phyloP scores from a whole-genome alignment of 2,329 filamentous ascomycete species.

The Botrytis pseudocinerea region DNA sequence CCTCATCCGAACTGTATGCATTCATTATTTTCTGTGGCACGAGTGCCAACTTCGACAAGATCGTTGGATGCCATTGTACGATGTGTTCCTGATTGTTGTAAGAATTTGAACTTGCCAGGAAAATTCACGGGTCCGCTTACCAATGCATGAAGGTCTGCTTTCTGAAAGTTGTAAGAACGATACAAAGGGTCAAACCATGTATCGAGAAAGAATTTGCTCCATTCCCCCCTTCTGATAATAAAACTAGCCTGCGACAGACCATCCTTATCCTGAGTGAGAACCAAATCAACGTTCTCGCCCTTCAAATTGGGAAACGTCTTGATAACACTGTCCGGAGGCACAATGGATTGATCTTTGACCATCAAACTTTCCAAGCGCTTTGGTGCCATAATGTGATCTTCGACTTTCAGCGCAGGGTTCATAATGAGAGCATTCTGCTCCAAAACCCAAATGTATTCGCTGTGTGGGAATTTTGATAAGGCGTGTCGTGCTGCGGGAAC shows the following conservation, averaged over 20 bases:
- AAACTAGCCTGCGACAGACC: conserved; percentile 78
- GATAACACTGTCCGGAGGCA: conserved; percentile 95
- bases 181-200: conserved; percentile 96
- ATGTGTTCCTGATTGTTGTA: conserved; percentile 69
- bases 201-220: conserved; percentile 90
- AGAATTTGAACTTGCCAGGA: conserved; percentile 17
- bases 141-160: conserved; percentile 87
- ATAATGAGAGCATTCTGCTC: conserved; percentile 86
- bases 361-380: conserved; percentile 72
- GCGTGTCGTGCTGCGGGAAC: conserved; percentile 88
- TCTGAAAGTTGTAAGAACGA: conserved; percentile 92
- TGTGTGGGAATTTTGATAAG: conserved; percentile 74
- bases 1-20: conserved; percentile 62
- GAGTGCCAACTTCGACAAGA: conserved; percentile 84
- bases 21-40: conserved; percentile 86
- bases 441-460: conserved; percentile 82
- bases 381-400: conserved; percentile 68
- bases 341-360: conserved; percentile 81
- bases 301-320: conserved; percentile 86
- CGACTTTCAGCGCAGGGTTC: conserved; percentile 70
- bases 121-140: conserved; percentile 51
- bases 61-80: conserved; percentile 94
- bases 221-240: conserved; percentile 79
- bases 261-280: conserved; percentile 81
- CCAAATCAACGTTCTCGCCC: conserved; percentile 74